Base-by-base conservation (phyloP, 2,329 filamentous ascomycete genomes). In the Ascochyta viciae-villosae region DNA sequence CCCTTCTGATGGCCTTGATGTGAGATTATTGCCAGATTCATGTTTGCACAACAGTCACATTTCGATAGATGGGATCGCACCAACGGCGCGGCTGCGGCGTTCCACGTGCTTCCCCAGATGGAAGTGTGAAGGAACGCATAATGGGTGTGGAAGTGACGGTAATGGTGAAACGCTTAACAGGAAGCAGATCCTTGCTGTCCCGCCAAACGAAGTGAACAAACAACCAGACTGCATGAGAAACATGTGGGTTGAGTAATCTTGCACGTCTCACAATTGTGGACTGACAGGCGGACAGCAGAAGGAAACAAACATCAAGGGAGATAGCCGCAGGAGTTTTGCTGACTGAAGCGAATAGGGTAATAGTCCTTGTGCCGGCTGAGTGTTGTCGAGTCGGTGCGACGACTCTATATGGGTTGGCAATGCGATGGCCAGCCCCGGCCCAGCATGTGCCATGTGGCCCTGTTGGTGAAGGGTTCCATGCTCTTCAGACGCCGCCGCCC, bases 261-360 rank as follows among this genome's bases (percentile, higher is more conserved):
- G 24, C 47, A 22, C 37, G 53, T 56, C 43, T 56, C 47, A 56
- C n/a, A 56, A 56, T 51, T 47, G 47, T 56, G 53, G 53, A 42
- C 37, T 47, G 42, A 42, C 45, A 37, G 29, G 33, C 37, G 34
- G 37, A 46, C 35, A 29, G 42, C 15, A 31, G 53, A 29, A 29
- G 13, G 43, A 51, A 47, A 43, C 47, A 51, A 48, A 56, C 24
- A n/a, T 4, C 23, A 22, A 23, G 6, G 38, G 26, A n/a, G 38
- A 47, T 24, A 29, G 5, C n/a, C 29, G 27, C 12, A 23, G 34
- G 33, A 12, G 6, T 34, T n/a, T 12, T 34, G 31, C 12, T 34
- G 31, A 13, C n/a, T n/a, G 31, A 8, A 16, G 6, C 15, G n/a
- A 35, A 35, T 15, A 35, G n/a, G 29, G 29, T 15, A 16, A 10